Base-by-base conservation (phyloP, 305 asterid genomes). In the Nicotiana rustica region DNA sequence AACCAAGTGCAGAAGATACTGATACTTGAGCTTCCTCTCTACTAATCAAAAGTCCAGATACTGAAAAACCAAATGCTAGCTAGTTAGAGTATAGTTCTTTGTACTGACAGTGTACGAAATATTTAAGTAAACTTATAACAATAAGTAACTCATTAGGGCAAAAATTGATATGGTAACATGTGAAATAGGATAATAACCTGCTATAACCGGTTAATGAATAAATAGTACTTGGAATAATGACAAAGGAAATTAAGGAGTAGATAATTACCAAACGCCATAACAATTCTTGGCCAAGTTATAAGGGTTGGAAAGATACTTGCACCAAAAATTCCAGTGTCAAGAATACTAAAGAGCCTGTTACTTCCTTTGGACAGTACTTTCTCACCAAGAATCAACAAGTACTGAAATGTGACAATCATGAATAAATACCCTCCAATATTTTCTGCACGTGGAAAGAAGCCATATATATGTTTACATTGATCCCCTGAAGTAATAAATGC, bases 371-470 rank as follows among this genome's bases (percentile, higher is more conserved):
- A 88, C 7, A 90, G 86, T 64, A 86, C 88, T 57, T 84, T 83
- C 68, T 87, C 93, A 67, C 95, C 97, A 14, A 80, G 86, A 6
- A 89, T 87, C 10, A 92, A 82, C 41, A 89, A 86, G 52, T 87
- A 89, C 31, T 92, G 95, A 83, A 90, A 92, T 19, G 88, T 85
- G 60, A 87, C 4, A 6, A 92, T 88, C 83, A 86, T 87, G 87
- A 89, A 92, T 36, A 92, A 33, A 67, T 85, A 91, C 0, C 97
- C 95, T 2, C 85, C 86, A 5, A 80, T 89, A 76, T 91, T 92
- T 69, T 92, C 95, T n/a, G 92, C 92, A 76, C 93, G 91, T 4
- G 97, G 95, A 61, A 92, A 86, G 87, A 91, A 89, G 17, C 93
- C 93, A 38, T 92, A 92, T 29, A 84, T 89, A 78, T 92, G 95